Evolutionary conservation across 2,329 filamentous ascomycete species (phyloP).

Genomic region (Talaromyces sp.): DNA sequence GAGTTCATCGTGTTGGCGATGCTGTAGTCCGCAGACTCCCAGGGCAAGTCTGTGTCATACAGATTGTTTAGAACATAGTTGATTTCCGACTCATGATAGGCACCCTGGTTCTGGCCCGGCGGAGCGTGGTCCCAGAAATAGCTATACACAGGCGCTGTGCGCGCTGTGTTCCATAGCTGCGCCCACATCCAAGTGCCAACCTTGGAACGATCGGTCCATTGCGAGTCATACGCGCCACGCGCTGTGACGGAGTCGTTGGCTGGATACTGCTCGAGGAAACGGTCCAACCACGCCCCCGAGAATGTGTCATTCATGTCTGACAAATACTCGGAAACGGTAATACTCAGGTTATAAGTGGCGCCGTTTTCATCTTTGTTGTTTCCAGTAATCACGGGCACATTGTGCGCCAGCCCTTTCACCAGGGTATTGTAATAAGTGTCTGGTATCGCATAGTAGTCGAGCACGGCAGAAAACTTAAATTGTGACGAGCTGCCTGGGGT

Average conservation of each 20-base stretch:
- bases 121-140: slow-evolving; percentile 25
- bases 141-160: slow-evolving; percentile 18
- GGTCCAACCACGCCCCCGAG: not conserved
- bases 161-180: slow-evolving; percentile 15
- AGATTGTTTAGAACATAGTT: slow-evolving; percentile 26
- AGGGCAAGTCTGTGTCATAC: slow-evolving; percentile 17
- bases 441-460: slow-evolving; percentile 19
- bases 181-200: slow-evolving; percentile 22
- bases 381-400: slow-evolving; percentile 27
- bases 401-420: slow-evolving; percentile 17
- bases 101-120: slow-evolving; percentile 20
- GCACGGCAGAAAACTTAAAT: not conserved
- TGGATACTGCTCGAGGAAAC: slow-evolving; percentile 19
- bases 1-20: slow-evolving; percentile 20
- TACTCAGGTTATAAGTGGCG: slow-evolving; percentile 17
- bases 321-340: slow-evolving; percentile 13
- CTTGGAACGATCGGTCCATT: slow-evolving; percentile 20
- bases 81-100: slow-evolving; percentile 25
- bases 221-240: slow-evolving; percentile 17
- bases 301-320: not conserved
- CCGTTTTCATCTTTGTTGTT: slow-evolving; percentile 27
- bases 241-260: slow-evolving; percentile 10
- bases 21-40: slow-evolving; percentile 18
- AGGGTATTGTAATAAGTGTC: slow-evolving; percentile 22
- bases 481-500: not conserved